Evolutionary conservation across 495 filamentous ascomycete genomes (phyloP).

Genomic region (Talaromyces proteolyticus): DNA sequence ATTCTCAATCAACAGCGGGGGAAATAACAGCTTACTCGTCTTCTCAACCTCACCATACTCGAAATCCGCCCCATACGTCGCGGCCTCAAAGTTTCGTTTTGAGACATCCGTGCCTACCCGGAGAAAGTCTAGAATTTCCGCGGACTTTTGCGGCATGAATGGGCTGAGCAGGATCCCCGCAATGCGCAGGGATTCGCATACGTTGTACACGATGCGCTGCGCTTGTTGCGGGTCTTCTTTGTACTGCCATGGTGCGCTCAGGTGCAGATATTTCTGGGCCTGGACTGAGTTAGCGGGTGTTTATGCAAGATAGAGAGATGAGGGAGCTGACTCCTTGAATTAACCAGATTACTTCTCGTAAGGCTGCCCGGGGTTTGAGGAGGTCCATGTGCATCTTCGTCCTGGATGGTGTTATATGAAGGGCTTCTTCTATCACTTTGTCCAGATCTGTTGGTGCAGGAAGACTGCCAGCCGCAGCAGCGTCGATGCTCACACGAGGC

Average conservation of each 20-base stretch:
- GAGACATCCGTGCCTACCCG: constrained; percentile 48
- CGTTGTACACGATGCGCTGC: constrained; percentile 57
- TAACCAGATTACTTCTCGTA: constrained; percentile 60
- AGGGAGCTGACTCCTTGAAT: constrained; percentile 44
- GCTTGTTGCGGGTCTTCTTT: constrained; percentile 26
- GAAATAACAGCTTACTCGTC: constrained; percentile 47
- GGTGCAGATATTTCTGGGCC: constrained; percentile 67
- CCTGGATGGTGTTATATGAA: constrained; percentile 26
- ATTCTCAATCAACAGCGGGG: constrained; percentile 44
- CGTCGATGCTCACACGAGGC: constrained; percentile 46
- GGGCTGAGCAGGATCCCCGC: constrained; percentile 82
- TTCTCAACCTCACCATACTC: constrained; percentile 58
- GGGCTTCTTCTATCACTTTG: constrained; percentile 21
- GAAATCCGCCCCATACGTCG: constrained; percentile 52
- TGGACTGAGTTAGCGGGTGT: neutral
- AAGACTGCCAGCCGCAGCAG: constrained; percentile 26
- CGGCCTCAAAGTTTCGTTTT: constrained; percentile 50
- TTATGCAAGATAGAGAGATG: constrained; percentile 21
- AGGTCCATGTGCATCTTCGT: constrained; percentile 56
- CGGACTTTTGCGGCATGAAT: constrained; percentile 78
- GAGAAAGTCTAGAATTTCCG: constrained; percentile 68
- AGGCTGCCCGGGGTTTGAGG: constrained; percentile 55
- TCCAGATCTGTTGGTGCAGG: constrained; percentile 21
- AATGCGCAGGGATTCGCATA: constrained; percentile 74
- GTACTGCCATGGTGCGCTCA: constrained; percentile 51